Evolutionary conservation across 1,284 basidiomycete genomes (phyloP).

Genomic region (Ustilago shanxiensis): DNA sequence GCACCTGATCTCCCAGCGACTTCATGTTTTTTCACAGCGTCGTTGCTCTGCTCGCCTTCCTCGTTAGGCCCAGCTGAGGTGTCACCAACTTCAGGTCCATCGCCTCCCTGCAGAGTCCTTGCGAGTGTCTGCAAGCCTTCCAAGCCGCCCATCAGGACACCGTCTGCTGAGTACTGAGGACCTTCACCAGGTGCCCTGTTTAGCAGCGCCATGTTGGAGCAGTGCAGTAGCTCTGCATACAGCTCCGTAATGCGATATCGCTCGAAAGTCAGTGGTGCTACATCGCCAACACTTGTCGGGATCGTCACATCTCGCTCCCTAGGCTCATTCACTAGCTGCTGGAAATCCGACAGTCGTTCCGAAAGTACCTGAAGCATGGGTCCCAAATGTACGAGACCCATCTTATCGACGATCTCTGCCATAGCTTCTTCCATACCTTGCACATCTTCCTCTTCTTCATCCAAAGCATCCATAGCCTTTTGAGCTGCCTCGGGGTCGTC

Average conservation of each 20-base stretch:
- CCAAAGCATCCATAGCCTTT: conserved; percentile 74
- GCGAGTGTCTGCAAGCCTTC: conserved; percentile 68
- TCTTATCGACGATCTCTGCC: conserved; percentile 86
- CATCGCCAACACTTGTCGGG: conserved; percentile 60
- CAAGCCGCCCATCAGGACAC: conserved; percentile 66
- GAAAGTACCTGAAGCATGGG: conserved; percentile 84
- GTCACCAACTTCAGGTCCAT: conserved; percentile 49
- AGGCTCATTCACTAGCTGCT: conserved; percentile 80
- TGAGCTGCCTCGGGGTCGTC: conserved; percentile 59
- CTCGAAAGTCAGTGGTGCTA: conserved; percentile 89
- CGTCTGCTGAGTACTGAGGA: conserved; percentile 64
- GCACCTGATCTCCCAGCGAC: not conserved
- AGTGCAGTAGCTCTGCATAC: conserved; percentile 95
- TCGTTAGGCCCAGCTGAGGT: conserved; percentile 19
- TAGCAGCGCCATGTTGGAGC: conserved; percentile 96
- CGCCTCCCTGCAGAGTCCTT: conserved; percentile 61
- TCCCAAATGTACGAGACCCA: conserved; percentile 94
- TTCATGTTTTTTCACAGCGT: not conserved
- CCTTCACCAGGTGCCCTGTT: conserved; percentile 76
- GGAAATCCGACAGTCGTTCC: conserved; percentile 79
- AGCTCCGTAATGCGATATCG: conserved; percentile 97
- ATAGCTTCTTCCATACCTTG: conserved; percentile 80
- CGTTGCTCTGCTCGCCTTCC: conserved; percentile 1
- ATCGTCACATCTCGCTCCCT: conserved; percentile 78
- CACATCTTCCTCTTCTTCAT: conserved; percentile 68